A percentile compares a stretch with the other conserved stretches of the same genome.
phyloP scores from a whole-genome alignment of 805 yeast species.

The Huiozyma naganishii region DNA sequence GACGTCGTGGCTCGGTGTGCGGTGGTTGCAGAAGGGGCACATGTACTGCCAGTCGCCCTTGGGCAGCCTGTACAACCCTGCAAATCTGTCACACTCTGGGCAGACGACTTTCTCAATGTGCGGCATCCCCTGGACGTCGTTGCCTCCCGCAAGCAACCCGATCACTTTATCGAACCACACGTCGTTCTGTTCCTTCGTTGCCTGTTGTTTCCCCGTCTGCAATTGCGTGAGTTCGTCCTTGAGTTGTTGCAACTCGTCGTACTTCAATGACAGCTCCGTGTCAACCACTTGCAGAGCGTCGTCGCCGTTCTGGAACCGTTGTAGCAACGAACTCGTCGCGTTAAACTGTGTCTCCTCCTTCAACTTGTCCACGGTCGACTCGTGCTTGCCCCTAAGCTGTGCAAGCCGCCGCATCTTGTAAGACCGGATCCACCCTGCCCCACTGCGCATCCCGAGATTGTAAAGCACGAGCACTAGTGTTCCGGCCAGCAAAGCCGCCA shows the following conservation, averaged over 20 bases:
- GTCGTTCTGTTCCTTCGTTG: conserved; percentile 19
- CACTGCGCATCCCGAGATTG: neutral
- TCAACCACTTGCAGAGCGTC: conserved; percentile 35
- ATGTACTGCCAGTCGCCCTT: conserved; percentile 16
- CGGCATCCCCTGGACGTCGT: conserved; percentile 5
- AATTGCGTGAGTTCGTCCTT: conserved; percentile 18
- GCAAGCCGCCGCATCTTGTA: conserved; percentile 19
- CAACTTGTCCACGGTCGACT: conserved; percentile 50
- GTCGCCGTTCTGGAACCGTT: conserved; percentile 47
- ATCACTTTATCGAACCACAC: conserved; percentile 28
- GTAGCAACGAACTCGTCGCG: conserved; percentile 62
- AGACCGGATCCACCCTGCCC: conserved; percentile 1
- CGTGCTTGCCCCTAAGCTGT: conserved; percentile 35
- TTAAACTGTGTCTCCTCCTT: conserved; percentile 66
- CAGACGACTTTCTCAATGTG: conserved; percentile 11
- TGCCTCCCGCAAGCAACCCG: conserved; percentile 23
- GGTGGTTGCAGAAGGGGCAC: conserved; percentile 11
- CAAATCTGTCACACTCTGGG: conserved; percentile 13
- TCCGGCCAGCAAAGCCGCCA: neutral
- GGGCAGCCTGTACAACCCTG: conserved; percentile 18
- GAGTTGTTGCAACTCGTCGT: conserved; percentile 30
- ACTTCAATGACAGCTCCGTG: conserved; percentile 32
- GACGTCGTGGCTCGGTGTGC: conserved; percentile 3
- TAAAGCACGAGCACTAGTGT: neutral
- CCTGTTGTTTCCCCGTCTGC: conserved; percentile 1